phyloP scores from a whole-genome alignment of 208 protist genomes.

The Trypanosoma grayi region DNA sequence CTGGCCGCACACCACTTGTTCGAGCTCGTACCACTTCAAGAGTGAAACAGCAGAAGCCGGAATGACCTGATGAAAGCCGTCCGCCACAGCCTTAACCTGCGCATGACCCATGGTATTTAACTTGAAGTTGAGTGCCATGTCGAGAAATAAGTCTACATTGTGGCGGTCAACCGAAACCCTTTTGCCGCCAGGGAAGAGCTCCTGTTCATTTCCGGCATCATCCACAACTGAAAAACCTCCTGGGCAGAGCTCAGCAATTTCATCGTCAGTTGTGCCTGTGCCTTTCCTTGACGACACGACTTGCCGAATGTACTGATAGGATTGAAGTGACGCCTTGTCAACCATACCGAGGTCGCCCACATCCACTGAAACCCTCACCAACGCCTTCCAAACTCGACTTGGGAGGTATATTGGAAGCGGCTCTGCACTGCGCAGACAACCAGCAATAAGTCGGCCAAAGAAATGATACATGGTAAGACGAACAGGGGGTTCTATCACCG shows the following conservation, averaged over 20 bases:
- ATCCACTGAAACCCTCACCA: conserved; percentile 68
- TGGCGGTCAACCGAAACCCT: conserved; percentile 40
- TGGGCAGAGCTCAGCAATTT: conserved; percentile 54
- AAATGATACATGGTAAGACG: conserved; percentile 87
- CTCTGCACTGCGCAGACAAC: conserved; percentile 90
- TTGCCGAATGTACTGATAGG: conserved; percentile 55
- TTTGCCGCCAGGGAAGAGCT: conserved; percentile 40
- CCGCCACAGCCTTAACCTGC: conserved; percentile 64
- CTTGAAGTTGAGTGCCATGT: conserved; percentile 52
- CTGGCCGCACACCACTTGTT: conserved; percentile 87
- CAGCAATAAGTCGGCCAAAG: conserved; percentile 92
- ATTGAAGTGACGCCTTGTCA: conserved; percentile 51
- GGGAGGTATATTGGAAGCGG: conserved; percentile 92
- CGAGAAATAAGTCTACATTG: conserved; percentile 69
- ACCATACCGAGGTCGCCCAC: conserved; percentile 52
- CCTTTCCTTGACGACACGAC: conserved; percentile 10
- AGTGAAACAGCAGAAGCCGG: conserved; percentile 55
- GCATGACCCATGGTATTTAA: conserved; percentile 38
- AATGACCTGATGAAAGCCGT: conserved; percentile 89
- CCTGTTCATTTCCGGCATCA: conserved; percentile 42
- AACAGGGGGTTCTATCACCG: conserved; percentile 36
- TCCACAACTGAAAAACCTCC: conserved; percentile 71
- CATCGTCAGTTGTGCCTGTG: conserved; percentile 24
- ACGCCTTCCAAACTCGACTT: conserved; percentile 87
- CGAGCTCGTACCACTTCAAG: conserved; percentile 91